A percentile compares a stretch with the other conserved stretches of the same genome.
Evolutionary conservation across 2,329 filamentous ascomycete species (phyloP).

Genomic region (Ceratocystis diversiconidia): DNA sequence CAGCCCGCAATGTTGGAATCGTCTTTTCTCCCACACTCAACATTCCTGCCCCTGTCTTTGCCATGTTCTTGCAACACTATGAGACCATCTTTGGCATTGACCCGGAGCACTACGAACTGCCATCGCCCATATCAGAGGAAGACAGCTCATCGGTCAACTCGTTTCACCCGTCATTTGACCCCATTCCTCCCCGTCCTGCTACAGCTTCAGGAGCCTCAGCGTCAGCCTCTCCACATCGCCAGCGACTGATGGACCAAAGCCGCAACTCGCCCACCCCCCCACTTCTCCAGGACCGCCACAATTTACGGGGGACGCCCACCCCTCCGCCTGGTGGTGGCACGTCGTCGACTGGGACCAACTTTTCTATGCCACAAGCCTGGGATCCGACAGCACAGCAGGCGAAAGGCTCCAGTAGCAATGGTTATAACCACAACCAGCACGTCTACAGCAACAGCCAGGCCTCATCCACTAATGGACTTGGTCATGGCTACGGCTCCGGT

Average conservation of each 20-base stretch:
- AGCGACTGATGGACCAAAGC: conserved; percentile 30
- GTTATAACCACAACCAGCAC: conserved; percentile 32
- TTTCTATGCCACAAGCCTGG: conserved; percentile 15
- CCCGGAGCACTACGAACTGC: conserved; percentile 48
- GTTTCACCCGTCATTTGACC: conserved; percentile 14
- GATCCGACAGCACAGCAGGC: not conserved
- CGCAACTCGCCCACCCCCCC: conserved; percentile 38
- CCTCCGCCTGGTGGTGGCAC: conserved; percentile 23
- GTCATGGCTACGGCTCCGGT: conserved; percentile 7
- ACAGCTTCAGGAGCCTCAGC: conserved; percentile 32
- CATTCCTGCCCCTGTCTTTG: conserved; percentile 88
- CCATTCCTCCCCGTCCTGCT: conserved; percentile 32
- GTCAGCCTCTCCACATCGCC: conserved; percentile 38
- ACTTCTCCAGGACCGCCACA: conserved; percentile 25
- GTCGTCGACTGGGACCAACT: conserved; percentile 18
- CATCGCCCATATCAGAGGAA: conserved; percentile 30
- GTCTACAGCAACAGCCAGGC: conserved; percentile 27
- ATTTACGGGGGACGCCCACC: conserved; percentile 30
- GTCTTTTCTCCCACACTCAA: conserved; percentile 96
- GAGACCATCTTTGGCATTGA: conserved; percentile 66
- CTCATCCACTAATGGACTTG: conserved; percentile 19
- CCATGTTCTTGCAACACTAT: conserved; percentile 84
- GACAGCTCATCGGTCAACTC: conserved; percentile 21
- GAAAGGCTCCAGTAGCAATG: not conserved
- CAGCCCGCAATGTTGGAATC: conserved; percentile 89